Conservation (phyloP, 305 asterid genomes). For the Fraxinus dipetala region DNA sequence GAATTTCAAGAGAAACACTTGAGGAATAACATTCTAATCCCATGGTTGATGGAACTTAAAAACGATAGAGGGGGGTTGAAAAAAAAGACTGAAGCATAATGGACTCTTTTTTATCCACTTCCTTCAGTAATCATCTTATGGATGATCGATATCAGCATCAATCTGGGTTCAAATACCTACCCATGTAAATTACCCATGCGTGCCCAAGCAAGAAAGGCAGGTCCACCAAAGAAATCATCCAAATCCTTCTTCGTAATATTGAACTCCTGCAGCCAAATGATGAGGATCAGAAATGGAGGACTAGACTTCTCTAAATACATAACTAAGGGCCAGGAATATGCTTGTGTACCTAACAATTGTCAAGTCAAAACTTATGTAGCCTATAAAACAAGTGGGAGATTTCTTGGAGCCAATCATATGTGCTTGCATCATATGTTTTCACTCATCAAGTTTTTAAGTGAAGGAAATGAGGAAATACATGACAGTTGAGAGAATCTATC, state of each 20-base stretch:
- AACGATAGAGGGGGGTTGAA: background rate
- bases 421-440: conserved; percentile 11
- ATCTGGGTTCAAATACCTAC: conserved; percentile 37
- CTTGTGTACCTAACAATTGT: background rate
- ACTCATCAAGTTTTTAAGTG: background rate
- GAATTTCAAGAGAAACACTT: background rate
- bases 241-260: conserved; percentile 64
- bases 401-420: background rate
- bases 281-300: conserved; percentile 20
- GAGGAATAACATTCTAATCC: background rate
- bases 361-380: background rate
- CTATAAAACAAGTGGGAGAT: background rate
- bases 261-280: conserved; percentile 52
- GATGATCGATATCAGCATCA: background rate
- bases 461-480: background rate
- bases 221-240: conserved; percentile 90
- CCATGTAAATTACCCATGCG: conserved; percentile 97
- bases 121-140: background rate
- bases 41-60: background rate
- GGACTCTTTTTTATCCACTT: background rate
- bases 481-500: background rate
- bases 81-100: background rate
- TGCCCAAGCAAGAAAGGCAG: conserved; percentile 99
- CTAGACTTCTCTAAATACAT: conserved; percentile 19
- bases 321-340: background rate